Percentiles rank a stretch among this genome's conserved stretches.
Evolutionary conservation across 768 basidiomycete genomes (phyloP).

Genomic region (Amanita brunnescens): DNA sequence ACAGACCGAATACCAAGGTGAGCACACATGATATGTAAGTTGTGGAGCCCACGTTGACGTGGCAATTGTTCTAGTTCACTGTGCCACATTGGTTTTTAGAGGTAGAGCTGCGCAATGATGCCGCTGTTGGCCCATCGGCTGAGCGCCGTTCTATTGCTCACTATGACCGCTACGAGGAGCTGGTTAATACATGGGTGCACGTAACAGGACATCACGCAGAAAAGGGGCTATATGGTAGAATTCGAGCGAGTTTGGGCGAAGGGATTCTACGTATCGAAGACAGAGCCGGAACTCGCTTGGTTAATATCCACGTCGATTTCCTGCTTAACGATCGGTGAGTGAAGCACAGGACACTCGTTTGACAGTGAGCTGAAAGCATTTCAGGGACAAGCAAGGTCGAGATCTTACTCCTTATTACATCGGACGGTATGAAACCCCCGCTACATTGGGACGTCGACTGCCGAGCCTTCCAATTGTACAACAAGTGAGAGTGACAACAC

Average conservation of each 20-base stretch:
- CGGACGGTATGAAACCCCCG: too few species aligned
- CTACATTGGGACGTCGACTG: too few species aligned
- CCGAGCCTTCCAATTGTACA: too few species aligned
- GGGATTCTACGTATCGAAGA: background rate
- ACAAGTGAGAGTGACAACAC: too few species aligned
- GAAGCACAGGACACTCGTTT: too few species aligned
- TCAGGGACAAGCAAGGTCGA: background rate
- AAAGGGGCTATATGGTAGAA: background rate
- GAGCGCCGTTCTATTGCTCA: background rate
- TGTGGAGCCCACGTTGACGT: too few species aligned
- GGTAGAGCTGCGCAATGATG: background rate
- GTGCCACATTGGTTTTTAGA: background rate
- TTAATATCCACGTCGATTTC: background rate
- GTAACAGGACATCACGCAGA: background rate
- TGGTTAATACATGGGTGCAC: background rate
- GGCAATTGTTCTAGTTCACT: too few species aligned
- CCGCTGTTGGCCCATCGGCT: background rate
- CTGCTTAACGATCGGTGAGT: background rate
- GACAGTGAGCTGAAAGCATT: background rate
- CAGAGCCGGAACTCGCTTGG: background rate
- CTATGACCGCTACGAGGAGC: background rate
- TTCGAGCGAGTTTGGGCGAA: background rate
- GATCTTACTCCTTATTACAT: too few species aligned
- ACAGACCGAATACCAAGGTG: too few species aligned
- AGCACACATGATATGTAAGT: too few species aligned